Evolutionary conservation across 2,329 filamentous ascomycete species (phyloP).

Genomic region (Stromatinia cepivora): DNA sequence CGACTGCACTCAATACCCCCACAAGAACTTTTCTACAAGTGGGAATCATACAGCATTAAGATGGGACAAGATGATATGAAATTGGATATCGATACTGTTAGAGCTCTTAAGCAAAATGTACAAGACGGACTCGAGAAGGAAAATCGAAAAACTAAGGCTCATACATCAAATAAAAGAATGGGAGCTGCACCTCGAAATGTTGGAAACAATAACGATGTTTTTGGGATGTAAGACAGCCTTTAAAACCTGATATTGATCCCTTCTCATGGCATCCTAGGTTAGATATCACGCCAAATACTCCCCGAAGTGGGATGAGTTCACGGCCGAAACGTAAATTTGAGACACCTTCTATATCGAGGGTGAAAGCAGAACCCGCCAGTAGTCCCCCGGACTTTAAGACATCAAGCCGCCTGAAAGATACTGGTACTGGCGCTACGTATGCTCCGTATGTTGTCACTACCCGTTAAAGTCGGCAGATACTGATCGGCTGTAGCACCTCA

Average conservation of each 20-base stretch:
- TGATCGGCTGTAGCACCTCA: constrained; percentile 52
- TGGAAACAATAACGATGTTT: constrained; percentile 64
- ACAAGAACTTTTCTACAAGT: constrained; percentile 95
- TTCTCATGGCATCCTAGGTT: constrained; percentile 49
- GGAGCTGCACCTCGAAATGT: constrained; percentile 63
- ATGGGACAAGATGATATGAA: constrained; percentile 80
- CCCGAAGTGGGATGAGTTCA: constrained; percentile 38
- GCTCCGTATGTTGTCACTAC: constrained; percentile 6
- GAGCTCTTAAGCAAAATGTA: constrained; percentile 81
- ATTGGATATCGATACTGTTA: constrained; percentile 67
- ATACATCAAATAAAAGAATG: constrained; percentile 63
- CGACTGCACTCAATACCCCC: constrained; percentile 76
- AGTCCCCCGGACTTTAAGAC: constrained; percentile 50
- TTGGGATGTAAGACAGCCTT: constrained; percentile 67
- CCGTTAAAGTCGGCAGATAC: constrained; percentile 6
- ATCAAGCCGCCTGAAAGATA: constrained; percentile 34
- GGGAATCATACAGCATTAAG: constrained; percentile 96
- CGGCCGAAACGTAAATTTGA: constrained; percentile 43
- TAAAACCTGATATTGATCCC: background rate
- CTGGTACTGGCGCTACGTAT: background rate
- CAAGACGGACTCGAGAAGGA: constrained; percentile 81
- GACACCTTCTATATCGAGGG: constrained; percentile 50
- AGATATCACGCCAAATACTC: constrained; percentile 68
- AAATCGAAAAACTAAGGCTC: constrained; percentile 61
- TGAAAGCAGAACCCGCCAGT: constrained; percentile 47